Evolutionary conservation across 768 basidiomycete species (phyloP).

Genomic region (Pisolithus orientalis): DNA sequence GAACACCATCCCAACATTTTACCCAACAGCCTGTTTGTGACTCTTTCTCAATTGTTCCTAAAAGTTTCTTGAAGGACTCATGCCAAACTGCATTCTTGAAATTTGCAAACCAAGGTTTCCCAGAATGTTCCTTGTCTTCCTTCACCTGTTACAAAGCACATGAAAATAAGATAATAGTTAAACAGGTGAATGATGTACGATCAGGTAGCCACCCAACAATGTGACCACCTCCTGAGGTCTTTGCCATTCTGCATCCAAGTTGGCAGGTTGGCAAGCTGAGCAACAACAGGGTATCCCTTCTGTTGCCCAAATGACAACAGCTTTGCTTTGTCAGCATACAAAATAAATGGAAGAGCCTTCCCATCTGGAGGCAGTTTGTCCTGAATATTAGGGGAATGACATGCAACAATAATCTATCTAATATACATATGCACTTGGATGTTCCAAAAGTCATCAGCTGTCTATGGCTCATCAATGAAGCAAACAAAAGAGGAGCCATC

Average conservation of each 20-base stretch:
- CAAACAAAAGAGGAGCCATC: slow-evolving; percentile 21
- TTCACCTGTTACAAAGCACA: background rate
- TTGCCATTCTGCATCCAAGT: slow-evolving; percentile 26
- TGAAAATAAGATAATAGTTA: background rate
- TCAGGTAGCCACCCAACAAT: slow-evolving; percentile 36
- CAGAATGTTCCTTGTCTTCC: background rate
- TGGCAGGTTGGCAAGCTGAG: slow-evolving; percentile 28
- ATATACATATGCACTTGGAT: slow-evolving; percentile 26
- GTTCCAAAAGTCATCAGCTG: slow-evolving; percentile 30
- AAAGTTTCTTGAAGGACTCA: slow-evolving; percentile 1
- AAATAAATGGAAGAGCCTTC: slow-evolving; percentile 26
- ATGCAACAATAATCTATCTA: background rate
- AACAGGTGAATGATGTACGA: slow-evolving; percentile 17
- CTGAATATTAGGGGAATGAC: background rate
- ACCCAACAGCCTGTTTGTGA: background rate
- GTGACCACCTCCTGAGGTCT: slow-evolving; percentile 28
- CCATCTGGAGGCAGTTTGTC: slow-evolving; percentile 9
- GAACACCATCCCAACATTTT: slow-evolving; percentile 26
- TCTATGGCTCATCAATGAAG: slow-evolving; percentile 34
- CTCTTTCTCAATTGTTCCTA: background rate
- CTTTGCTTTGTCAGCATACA: slow-evolving; percentile 38
- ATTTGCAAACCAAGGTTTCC: slow-evolving; percentile 1
- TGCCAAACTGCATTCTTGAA: slow-evolving; percentile 11
- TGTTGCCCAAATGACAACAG: slow-evolving; percentile 33
- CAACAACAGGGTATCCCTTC: slow-evolving; percentile 35